A percentile compares a stretch with the other conserved stretches of the same genome.
Evolutionary conservation across 2,329 filamentous ascomycete species (phyloP).

Genomic region (Mycosphaerelloides madeirae): DNA sequence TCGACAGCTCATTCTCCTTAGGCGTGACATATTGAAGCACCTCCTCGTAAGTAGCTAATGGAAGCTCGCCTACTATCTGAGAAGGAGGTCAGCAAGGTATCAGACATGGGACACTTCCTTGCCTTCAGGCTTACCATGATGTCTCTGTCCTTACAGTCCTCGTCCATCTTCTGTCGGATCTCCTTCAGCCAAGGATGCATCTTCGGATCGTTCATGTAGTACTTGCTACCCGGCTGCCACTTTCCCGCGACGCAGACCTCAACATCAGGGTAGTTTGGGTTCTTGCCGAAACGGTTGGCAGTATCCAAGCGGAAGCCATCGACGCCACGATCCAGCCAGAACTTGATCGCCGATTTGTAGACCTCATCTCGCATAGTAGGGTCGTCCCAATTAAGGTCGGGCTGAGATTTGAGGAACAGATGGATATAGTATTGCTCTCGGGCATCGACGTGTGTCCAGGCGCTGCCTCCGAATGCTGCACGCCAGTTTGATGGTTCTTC

Average conservation of each 20-base stretch:
- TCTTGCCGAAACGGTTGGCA: conserved; percentile 25
- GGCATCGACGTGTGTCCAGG: conserved; percentile 67
- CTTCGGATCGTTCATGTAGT: conserved; percentile 35
- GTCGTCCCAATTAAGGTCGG: conserved; percentile 84
- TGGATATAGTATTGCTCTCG: conserved; percentile 73
- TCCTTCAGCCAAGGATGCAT: conserved; percentile 47
- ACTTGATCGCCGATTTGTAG: conserved; percentile 54
- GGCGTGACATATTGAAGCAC: conserved; percentile 52
- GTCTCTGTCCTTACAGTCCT: conserved; percentile 25
- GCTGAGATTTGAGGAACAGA: conserved; percentile 70
- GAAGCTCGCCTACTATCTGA: conserved; percentile 52
- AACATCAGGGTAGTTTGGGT: conserved; percentile 22
- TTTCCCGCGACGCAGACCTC: conserved; percentile 14
- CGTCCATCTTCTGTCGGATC: conserved; percentile 28
- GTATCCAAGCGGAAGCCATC: conserved; percentile 39
- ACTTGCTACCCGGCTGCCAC: conserved; percentile 21
- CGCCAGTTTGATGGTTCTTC: conserved; percentile 74
- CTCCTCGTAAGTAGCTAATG: conserved; percentile 44
- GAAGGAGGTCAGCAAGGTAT: no score
- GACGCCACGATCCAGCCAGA: conserved; percentile 72
- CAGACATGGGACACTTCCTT: no score
- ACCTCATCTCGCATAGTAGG: conserved; percentile 62
- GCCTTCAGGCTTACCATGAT: no score
- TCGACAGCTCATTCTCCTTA: conserved; percentile 56
- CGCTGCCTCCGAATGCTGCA: conserved; percentile 53